These are phyloP conservation scores for Cladosporium sp. DNA, from an alignment of 2,329 filamentous ascomycete genomes.

Conservation along the genomic window DNA sequence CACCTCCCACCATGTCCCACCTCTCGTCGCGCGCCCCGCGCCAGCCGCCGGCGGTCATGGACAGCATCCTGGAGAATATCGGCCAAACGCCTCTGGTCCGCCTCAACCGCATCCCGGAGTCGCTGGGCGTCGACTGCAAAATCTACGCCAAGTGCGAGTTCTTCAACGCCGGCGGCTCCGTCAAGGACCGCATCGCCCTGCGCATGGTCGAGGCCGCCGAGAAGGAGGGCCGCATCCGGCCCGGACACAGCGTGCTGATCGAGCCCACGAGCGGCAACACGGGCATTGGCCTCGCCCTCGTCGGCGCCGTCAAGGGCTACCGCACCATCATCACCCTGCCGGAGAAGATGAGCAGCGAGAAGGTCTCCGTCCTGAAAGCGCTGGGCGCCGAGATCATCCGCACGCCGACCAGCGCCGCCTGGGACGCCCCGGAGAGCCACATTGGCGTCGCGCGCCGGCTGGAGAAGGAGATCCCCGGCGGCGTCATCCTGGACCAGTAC, in stretches of 20 bases:
- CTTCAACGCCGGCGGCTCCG: conserved; percentile 64
- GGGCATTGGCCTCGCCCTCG: conserved; percentile 90
- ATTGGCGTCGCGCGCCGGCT: conserved; percentile 88
- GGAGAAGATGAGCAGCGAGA: conserved; percentile 99
- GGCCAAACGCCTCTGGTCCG: conserved; percentile 94
- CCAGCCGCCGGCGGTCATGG: conserved; percentile 51
- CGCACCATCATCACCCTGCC: conserved; percentile 97
- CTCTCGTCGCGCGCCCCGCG: conserved; percentile 39
- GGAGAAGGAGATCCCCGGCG: conserved; percentile 92
- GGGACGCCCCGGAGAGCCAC: conserved; percentile 89
- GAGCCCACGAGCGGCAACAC: conserved; percentile 98
- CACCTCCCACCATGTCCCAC: conserved; percentile 24
- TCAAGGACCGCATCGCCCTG: conserved; percentile 91
- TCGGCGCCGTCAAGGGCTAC: conserved; percentile 94
- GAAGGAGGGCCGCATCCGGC: conserved; percentile 85
- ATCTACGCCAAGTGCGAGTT: conserved; percentile 36
- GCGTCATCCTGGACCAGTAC: conserved; percentile 96
- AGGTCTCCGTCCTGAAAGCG: conserved; percentile 88
- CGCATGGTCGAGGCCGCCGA: conserved; percentile 98
- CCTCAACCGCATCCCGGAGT: conserved; percentile 87
- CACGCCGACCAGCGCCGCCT: conserved; percentile 92
- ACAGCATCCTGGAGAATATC: conserved; percentile 77
- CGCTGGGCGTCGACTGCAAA: conserved; percentile 74
- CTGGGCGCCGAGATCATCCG: conserved; percentile 96
- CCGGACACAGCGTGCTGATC: conserved; percentile 83